Evolutionary conservation across 2,329 filamentous ascomycete genomes (phyloP).

Genomic region (Colletotrichum sp.): DNA sequence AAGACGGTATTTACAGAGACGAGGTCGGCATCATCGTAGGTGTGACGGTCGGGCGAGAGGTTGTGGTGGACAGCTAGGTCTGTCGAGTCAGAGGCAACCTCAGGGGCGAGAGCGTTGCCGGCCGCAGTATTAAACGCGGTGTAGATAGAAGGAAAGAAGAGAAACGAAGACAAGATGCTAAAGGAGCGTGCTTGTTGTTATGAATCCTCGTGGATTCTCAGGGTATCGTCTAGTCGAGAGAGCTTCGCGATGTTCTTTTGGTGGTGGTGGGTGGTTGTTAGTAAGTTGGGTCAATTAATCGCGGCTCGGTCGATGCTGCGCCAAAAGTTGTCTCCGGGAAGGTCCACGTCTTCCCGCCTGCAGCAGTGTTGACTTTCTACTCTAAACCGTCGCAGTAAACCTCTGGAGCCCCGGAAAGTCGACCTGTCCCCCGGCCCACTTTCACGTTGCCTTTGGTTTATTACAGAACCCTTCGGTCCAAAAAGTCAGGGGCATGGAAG

Average conservation of each 20-base stretch:
- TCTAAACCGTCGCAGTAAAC: not conserved
- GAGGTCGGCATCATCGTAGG: slow-evolving; percentile 18
- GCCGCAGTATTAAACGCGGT: not conserved
- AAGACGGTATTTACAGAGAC: slow-evolving; percentile 19
- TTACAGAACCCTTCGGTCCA: not conserved
- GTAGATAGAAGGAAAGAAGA: not conserved
- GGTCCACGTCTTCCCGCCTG: not conserved
- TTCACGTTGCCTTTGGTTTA: not conserved
- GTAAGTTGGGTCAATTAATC: not conserved
- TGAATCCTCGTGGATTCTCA: not conserved
- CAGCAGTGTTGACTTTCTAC: slow-evolving; percentile 18
- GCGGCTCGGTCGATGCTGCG: not conserved
- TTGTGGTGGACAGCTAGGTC: not conserved
- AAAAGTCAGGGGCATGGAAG: not conserved
- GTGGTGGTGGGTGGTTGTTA: not conserved
- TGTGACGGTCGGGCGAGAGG: not conserved
- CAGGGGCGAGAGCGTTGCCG: slow-evolving; percentile 3
- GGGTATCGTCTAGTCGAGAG: slow-evolving; percentile 14
- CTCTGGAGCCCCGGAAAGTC: not conserved
- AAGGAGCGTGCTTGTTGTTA: slow-evolving; percentile 3
- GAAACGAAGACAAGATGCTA: not conserved
- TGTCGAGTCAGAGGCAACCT: slow-evolving; percentile 7
- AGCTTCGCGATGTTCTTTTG: not conserved
- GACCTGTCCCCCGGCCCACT: slow-evolving; percentile 11
- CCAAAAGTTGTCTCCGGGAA: not conserved